Evolutionary conservation across 306 rosid species (phyloP).

Genomic region (Medicago truncatula): DNA sequence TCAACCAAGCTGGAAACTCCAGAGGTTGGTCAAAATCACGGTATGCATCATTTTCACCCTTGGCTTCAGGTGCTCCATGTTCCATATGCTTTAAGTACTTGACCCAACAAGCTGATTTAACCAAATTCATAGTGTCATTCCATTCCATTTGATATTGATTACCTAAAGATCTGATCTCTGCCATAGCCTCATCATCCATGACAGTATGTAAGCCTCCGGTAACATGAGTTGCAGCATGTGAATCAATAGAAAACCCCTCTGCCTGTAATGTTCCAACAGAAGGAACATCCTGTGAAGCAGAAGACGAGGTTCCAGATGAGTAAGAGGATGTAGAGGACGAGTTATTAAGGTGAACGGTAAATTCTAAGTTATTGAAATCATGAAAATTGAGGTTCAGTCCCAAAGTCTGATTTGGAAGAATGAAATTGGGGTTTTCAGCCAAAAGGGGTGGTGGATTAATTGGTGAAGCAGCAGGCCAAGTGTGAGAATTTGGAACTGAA

Average conservation of each 20-base stretch:
- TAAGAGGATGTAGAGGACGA: slow-evolving; percentile 43
- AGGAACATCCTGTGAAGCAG: slow-evolving; percentile 55
- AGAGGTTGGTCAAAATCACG: slow-evolving; percentile 55
- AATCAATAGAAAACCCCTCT: slow-evolving; percentile 47
- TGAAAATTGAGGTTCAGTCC: slow-evolving; percentile 88
- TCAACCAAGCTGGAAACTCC: slow-evolving; percentile 89
- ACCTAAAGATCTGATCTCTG: slow-evolving; percentile 79
- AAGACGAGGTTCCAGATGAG: slow-evolving; percentile 59
- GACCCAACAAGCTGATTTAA: slow-evolving; percentile 87
- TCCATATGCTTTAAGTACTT: slow-evolving; percentile 74
- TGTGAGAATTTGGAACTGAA: slow-evolving; percentile 45
- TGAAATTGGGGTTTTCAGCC: slow-evolving; percentile 58
- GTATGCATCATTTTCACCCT: slow-evolving; percentile 46
- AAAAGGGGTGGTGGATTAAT: slow-evolving; percentile 50
- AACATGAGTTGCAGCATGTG: slow-evolving; percentile 42
- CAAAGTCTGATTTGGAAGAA: slow-evolving; percentile 73
- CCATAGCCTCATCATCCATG: slow-evolving; percentile 85
- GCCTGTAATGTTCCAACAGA: slow-evolving; percentile 47
- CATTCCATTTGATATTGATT: slow-evolving; percentile 85
- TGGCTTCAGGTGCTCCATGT: slow-evolving; percentile 46
- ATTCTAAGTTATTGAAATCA: slow-evolving; percentile 65
- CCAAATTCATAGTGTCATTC: slow-evolving; percentile 78
- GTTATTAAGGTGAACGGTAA: slow-evolving; percentile 49
- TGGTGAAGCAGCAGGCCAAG: slow-evolving; percentile 51
- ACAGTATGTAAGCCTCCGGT: slow-evolving; percentile 58